Evolutionary conservation across 768 basidiomycete species (phyloP).

Genomic region (Arthromyces matolae): DNA sequence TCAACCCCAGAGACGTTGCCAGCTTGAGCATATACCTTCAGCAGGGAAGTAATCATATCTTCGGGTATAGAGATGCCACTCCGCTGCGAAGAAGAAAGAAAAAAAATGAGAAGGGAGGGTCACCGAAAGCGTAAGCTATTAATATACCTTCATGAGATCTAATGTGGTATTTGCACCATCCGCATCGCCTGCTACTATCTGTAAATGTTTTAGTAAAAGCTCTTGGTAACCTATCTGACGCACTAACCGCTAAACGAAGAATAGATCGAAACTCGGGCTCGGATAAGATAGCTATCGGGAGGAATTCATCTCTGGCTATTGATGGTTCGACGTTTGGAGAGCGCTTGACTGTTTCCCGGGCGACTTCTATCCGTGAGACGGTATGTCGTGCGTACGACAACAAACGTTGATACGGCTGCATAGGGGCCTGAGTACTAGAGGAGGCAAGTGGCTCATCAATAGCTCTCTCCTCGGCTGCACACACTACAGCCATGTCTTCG

Average conservation of each 20-base stretch:
- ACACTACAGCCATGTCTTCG: constrained; percentile 33
- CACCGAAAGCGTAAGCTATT: too few species aligned
- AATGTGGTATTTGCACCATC: constrained; percentile 48
- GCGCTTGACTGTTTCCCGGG: constrained; percentile 17
- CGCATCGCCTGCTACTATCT: constrained; percentile 48
- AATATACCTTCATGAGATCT: constrained; percentile 50
- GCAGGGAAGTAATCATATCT: constrained; percentile 40
- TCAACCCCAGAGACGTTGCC: constrained; percentile 48
- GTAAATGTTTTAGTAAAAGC: constrained; percentile 6
- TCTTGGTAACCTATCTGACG: background rate
- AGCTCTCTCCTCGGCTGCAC: constrained; percentile 29
- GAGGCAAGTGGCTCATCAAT: constrained; percentile 2
- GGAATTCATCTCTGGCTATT: constrained; percentile 12
- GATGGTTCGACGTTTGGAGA: constrained; percentile 11
- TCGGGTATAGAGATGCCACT: constrained; percentile 40
- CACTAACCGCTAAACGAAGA: constrained; percentile 45
- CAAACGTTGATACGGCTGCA: constrained; percentile 29
- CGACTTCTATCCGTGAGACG: constrained; percentile 30
- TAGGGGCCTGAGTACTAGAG: background rate
- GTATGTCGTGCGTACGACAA: constrained; percentile 32
- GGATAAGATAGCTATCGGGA: constrained; percentile 48
- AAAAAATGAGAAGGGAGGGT: background rate
- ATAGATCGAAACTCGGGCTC: constrained; percentile 52
- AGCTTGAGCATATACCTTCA: constrained; percentile 44
- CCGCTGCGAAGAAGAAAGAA: constrained; percentile 28